These are phyloP conservation scores for Fusarium albosuccineum DNA, from an alignment of 2,329 filamentous ascomycete genomes.

Conservation along the genomic window DNA sequence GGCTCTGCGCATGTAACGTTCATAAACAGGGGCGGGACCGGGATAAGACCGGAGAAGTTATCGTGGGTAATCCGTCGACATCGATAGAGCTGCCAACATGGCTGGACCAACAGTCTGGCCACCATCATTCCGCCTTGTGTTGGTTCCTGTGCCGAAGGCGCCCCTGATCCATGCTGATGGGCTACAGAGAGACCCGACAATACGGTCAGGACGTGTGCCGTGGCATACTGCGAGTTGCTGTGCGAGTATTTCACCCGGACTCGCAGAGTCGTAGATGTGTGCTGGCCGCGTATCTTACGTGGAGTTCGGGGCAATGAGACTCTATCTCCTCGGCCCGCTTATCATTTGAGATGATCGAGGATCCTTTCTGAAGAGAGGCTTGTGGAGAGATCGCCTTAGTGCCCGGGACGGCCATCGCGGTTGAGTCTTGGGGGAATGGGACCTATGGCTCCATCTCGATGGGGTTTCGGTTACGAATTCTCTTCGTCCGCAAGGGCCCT, in stretches of 20 bases:
- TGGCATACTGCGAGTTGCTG: neutral
- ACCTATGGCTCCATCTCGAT: neutral
- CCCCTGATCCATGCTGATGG: constrained; percentile 9
- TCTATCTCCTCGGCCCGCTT: constrained; percentile 8
- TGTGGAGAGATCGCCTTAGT: constrained; percentile 13
- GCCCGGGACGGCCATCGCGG: neutral
- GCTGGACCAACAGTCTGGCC: constrained; percentile 9
- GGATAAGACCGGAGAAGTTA: neutral
- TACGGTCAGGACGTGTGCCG: neutral
- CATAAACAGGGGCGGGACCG: neutral
- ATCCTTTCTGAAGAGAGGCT: neutral
- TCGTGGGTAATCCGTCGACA: neutral
- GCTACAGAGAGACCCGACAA: neutral
- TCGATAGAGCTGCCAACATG: neutral
- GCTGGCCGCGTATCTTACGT: neutral
- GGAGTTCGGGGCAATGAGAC: neutral
- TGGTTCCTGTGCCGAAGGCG: constrained; percentile 1
- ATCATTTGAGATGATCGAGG: constrained; percentile 5
- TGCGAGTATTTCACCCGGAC: neutral
- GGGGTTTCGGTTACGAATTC: neutral
- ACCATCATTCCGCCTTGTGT: constrained; percentile 8
- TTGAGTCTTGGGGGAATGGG: neutral
- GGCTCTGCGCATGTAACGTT: neutral
- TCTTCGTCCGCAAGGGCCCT: neutral
- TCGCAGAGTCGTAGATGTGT: neutral